A percentile compares a stretch with the other conserved stretches of the same genome.
These are phyloP conservation scores for Phytophthora cryptogea DNA, from an alignment of 352 stramenopile species.

Conservation along the genomic window DNA sequence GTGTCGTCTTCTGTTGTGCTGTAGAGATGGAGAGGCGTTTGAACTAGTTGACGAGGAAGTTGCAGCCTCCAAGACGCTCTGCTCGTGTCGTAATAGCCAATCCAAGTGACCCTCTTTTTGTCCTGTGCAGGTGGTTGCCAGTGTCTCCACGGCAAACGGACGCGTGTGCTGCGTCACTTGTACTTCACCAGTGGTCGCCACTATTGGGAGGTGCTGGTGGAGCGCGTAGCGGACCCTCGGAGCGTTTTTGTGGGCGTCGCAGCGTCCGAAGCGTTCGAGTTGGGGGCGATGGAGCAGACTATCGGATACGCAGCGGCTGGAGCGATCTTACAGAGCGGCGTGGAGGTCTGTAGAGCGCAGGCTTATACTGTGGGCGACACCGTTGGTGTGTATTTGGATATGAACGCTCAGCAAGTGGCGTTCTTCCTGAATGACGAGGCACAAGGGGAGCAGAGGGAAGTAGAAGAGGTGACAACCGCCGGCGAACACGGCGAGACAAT, in stretches of 20 bases:
- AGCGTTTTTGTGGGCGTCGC: slow-evolving; percentile 41
- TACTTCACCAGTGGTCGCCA: slow-evolving; percentile 62
- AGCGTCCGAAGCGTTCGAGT: slow-evolving; percentile 31
- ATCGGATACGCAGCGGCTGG: slow-evolving; percentile 46
- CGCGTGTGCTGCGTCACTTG: slow-evolving; percentile 46
- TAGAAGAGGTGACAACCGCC: slow-evolving; percentile 1
- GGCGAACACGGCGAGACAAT: slow-evolving; percentile 6
- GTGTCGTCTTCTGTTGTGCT: background rate
- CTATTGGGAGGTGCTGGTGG: slow-evolving; percentile 52
- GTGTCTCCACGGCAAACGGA: slow-evolving; percentile 21
- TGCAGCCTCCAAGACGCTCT: slow-evolving; percentile 1
- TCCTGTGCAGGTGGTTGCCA: slow-evolving; percentile 29
- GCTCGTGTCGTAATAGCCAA: background rate
- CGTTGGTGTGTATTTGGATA: slow-evolving; percentile 51
- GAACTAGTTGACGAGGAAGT: slow-evolving; percentile 9
- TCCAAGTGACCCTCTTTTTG: slow-evolving; percentile 3
- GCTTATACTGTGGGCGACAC: slow-evolving; percentile 43
- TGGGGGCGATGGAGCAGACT: slow-evolving; percentile 28
- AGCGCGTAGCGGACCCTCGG: slow-evolving; percentile 28
- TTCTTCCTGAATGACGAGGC: slow-evolving; percentile 57
- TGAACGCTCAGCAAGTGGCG: slow-evolving; percentile 42
- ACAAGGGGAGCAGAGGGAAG: slow-evolving; percentile 8
- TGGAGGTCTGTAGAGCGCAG: slow-evolving; percentile 35
- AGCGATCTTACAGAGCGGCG: slow-evolving; percentile 39
- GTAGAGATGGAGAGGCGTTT: background rate